Evolutionary conservation across 345 rosid species (phyloP), one percentile per base, ranked within the genome.

Genomic region (Salix koriyanagi): DNA sequence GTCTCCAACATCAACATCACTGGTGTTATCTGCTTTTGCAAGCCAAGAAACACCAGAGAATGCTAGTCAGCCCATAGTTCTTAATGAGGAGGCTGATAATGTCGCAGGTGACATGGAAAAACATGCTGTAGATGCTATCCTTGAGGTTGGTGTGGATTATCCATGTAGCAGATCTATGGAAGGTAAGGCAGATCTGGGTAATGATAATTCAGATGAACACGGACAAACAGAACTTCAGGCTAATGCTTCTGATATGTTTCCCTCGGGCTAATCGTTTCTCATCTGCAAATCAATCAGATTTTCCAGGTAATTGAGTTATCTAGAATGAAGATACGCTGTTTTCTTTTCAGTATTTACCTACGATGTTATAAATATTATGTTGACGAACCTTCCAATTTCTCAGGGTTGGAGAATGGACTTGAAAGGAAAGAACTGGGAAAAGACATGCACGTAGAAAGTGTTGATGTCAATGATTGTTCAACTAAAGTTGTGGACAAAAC

Each of bases 271-370:
- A 34, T 60, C 64, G 62, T 10, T 67, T 71, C 46, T 75, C 73
- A 15, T 69, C 70, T 64, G 71, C 54, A 1, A 60, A 73, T 1
- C 79, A 70, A 46, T 62, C 39, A 36, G 46, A 71, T 44, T 52
- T 32, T 44, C 42, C 23, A 58, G 77, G 90, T 83, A 26, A 78
- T 79, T 76, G 8, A 19, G 23, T 52, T 36, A 23, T 56, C 21
- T 60, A 42, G 34, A 42, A 41, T 8, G 44, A 28, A 39, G 32
- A 12, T 8, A 48, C 6, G 42, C 26, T 41, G 2, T 44, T n/a
- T 74, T 65, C 36, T 3, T 60, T 77, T 25, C 19, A 14, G 60
- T 64, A 28, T 50, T 66, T 44, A 32, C 69, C 62, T 65, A 50
- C 30, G 4, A 7, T 48, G 50, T 65, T 60, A 32, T 70, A 71